Percentiles rank a stretch among this genome's conserved stretches.
These are phyloP conservation scores for Penicillium silybi DNA, from an alignment of 495 filamentous ascomycete genomes.

Conservation along the genomic window DNA sequence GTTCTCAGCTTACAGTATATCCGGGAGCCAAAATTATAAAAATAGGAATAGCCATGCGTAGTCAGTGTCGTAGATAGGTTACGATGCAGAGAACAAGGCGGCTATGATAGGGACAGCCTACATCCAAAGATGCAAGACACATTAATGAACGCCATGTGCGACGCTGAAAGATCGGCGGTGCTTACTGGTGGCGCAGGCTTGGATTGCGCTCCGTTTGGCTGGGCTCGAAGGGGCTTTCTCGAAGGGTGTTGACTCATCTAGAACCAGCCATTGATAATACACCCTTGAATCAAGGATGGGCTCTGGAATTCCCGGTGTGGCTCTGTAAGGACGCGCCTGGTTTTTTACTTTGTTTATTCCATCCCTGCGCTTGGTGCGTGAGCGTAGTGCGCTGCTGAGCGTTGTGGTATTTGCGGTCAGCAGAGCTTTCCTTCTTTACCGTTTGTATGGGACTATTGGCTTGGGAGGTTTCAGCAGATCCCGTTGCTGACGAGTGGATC, in stretches of 20 bases:
- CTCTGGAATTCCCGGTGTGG: slow-evolving; percentile 16
- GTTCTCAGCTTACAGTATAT: background rate
- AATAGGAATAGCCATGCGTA: too few relatives aligned
- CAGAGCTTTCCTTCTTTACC: background rate
- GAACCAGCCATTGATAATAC: background rate
- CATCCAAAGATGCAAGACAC: slow-evolving; percentile 7
- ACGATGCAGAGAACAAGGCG: too few relatives aligned
- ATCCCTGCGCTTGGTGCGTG: slow-evolving; percentile 30
- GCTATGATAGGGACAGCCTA: background rate
- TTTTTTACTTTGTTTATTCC: slow-evolving; percentile 11
- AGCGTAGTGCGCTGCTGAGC: slow-evolving; percentile 12
- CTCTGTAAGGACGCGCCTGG: slow-evolving; percentile 20
- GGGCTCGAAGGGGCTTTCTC: slow-evolving; percentile 19
- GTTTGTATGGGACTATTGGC: background rate
- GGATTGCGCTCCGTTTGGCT: slow-evolving; percentile 11
- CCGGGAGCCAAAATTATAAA: too few relatives aligned
- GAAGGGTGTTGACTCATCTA: slow-evolving; percentile 24
- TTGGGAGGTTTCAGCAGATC: background rate
- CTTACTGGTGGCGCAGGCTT: slow-evolving; percentile 21
- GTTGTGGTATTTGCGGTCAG: slow-evolving; percentile 4
- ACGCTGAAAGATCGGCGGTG: slow-evolving; percentile 25
- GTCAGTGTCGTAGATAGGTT: background rate
- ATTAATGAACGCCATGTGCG: slow-evolving; percentile 20
- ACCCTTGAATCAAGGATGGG: slow-evolving; percentile 18
- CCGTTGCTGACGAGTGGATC: background rate